These are phyloP conservation scores for Isabelozyma gotoi DNA, from an alignment of 805 yeast genomes.

Conservation along the genomic window DNA sequence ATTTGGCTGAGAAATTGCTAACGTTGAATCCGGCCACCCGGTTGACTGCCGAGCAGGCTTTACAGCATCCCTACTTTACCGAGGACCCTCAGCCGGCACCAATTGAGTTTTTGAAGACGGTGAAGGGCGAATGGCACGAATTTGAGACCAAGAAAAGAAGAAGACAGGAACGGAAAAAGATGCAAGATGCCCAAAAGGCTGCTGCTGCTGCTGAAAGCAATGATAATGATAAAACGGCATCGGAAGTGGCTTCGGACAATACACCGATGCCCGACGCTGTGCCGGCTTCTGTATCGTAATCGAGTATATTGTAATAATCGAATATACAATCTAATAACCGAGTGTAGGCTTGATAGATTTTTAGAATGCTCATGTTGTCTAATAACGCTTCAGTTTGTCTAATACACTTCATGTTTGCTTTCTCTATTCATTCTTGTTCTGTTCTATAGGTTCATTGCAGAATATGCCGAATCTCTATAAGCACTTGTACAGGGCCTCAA, in stretches of 20 bases:
- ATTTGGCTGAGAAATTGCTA: constrained; percentile 64
- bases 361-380: too few species aligned
- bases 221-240: background rate
- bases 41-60: constrained; percentile 66
- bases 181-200: constrained; percentile 27
- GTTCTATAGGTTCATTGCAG: too few species aligned
- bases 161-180: constrained; percentile 44
- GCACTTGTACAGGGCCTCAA: too few species aligned
- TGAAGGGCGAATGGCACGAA: constrained; percentile 93
- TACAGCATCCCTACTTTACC: constrained; percentile 63
- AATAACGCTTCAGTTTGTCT: too few species aligned
- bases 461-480: too few species aligned
- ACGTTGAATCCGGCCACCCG: constrained; percentile 68
- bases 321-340: too few species aligned
- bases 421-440: too few species aligned
- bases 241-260: background rate
- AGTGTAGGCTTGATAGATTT: too few species aligned
- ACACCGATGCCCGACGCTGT: background rate
- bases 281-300: too few species aligned
- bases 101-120: constrained; percentile 51
- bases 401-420: too few species aligned
- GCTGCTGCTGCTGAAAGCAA: background rate
- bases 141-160: constrained; percentile 86
- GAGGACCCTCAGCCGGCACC: constrained; percentile 68
- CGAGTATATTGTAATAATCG: too few species aligned